Conservation (phyloP, 352 stramenopile species). For the Phytophthora agathidicida region DNA sequence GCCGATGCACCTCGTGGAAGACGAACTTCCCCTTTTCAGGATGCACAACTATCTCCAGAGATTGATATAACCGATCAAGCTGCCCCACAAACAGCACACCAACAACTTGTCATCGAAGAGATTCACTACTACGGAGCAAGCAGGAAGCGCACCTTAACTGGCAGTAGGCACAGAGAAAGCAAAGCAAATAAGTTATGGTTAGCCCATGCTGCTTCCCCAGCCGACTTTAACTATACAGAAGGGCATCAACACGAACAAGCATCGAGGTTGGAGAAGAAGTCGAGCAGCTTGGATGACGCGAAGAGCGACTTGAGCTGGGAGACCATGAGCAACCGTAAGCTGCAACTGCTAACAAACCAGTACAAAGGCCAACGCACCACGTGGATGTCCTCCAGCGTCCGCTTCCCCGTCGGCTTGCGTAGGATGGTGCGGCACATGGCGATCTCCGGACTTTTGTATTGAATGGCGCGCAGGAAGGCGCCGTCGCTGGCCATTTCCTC, state of each 20-base stretch:
- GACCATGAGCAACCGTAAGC: neutral
- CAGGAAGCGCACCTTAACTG: conserved; percentile 40
- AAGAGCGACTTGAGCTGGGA: conserved; percentile 81
- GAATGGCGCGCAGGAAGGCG: conserved; percentile 47
- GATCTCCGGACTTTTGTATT: conserved; percentile 57
- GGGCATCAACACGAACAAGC: conserved; percentile 53
- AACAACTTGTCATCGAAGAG: neutral
- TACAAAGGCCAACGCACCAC: conserved; percentile 35
- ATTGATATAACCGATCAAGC: conserved; percentile 81
- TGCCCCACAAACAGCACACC: too few relatives aligned
- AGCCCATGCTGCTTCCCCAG: neutral
- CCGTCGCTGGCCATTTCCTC: conserved; percentile 45
- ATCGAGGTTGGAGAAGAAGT: conserved; percentile 85
- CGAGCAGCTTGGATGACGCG: conserved; percentile 70
- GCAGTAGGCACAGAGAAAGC: neutral
- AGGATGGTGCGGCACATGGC: conserved; percentile 60
- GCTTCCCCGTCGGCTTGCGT: conserved; percentile 50
- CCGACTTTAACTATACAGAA: conserved; percentile 13
- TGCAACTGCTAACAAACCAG: neutral
- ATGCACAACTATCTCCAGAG: conserved; percentile 56
- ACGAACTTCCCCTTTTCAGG: conserved; percentile 55
- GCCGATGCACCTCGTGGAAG: conserved; percentile 76
- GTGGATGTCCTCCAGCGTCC: conserved; percentile 78
- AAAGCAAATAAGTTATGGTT: neutral
- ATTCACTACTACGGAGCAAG: neutral